Conservation (phyloP, 768 basidiomycete species). For the Trichaptum fuscoviolaceum region DNA sequence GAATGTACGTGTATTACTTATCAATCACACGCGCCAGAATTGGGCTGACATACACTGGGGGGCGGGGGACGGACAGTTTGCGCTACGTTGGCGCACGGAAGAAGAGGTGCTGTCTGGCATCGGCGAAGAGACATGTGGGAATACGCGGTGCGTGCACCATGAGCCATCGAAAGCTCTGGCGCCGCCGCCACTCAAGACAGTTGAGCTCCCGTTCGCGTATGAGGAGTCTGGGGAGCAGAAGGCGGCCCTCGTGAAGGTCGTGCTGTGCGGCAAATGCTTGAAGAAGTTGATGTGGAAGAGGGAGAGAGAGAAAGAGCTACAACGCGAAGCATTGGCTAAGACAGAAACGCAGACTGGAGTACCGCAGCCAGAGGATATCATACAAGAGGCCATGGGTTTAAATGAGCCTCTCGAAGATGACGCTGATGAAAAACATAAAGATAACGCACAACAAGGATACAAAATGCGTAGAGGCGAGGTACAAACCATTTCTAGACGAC, state of each 20-base stretch:
- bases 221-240: slow-evolving; percentile 70
- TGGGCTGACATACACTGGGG: not conserved
- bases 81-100: slow-evolving; percentile 92
- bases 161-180: slow-evolving; percentile 25
- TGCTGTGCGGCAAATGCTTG: slow-evolving; percentile 72
- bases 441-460: slow-evolving; percentile 4
- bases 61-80: slow-evolving; percentile 67
- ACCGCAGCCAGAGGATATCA: slow-evolving; percentile 11
- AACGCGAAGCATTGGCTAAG: not conserved
- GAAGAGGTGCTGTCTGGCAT: slow-evolving; percentile 80
- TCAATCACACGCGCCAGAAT: not conserved
- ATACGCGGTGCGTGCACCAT: slow-evolving; percentile 77
- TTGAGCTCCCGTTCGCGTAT: slow-evolving; percentile 90
- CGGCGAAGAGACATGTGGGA: slow-evolving; percentile 86
- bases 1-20: slow-evolving; percentile 49
- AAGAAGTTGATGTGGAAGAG: slow-evolving; percentile 87
- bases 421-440: slow-evolving; percentile 5
- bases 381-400: not conserved
- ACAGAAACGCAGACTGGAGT: not conserved
- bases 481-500: not conserved
- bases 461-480: not conserved
- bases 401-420: not conserved
- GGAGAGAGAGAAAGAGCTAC: slow-evolving; percentile 50
- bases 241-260: slow-evolving; percentile 86
- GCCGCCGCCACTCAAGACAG: slow-evolving; percentile 50